phyloP scores from a whole-genome alignment of 2,329 filamentous ascomycete species.

The Penicillium occitanis region DNA sequence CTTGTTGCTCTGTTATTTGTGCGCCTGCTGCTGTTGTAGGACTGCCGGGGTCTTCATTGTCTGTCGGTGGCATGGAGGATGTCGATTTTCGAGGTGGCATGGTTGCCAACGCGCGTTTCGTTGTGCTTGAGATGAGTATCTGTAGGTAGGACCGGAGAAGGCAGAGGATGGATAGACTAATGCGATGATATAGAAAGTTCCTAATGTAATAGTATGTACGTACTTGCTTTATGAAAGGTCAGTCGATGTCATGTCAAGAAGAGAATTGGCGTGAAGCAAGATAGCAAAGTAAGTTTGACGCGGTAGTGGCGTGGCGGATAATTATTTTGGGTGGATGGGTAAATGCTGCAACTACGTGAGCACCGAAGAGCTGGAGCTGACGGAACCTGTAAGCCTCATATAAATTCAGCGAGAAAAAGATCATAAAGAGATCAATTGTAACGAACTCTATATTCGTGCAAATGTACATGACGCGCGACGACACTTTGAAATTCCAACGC shows the following conservation, averaged over 20 bases:
- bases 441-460: too few species aligned
- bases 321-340: neutral
- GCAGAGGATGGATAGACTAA: neutral
- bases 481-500: neutral
- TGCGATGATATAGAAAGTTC: neutral
- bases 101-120: neutral
- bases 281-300: conserved; percentile 13
- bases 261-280: neutral
- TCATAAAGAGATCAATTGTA: too few species aligned
- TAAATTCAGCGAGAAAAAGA: neutral
- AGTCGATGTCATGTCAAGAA: neutral
- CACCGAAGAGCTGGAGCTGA: neutral
- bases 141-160: neutral
- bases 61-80: conserved; percentile 29
- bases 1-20: conserved; percentile 40
- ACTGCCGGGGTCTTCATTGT: conserved; percentile 21
- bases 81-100: conserved; percentile 42
- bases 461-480: neutral
- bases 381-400: neutral
- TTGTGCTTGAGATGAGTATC: neutral
- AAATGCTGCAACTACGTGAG: neutral
- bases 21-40: conserved; percentile 24
- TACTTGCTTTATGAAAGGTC: neutral
- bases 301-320: conserved; percentile 7
- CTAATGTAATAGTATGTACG: neutral